Conservation (phyloP, 192 early-diverging fungal genomes). For the Coemansia aciculifera region DNA sequence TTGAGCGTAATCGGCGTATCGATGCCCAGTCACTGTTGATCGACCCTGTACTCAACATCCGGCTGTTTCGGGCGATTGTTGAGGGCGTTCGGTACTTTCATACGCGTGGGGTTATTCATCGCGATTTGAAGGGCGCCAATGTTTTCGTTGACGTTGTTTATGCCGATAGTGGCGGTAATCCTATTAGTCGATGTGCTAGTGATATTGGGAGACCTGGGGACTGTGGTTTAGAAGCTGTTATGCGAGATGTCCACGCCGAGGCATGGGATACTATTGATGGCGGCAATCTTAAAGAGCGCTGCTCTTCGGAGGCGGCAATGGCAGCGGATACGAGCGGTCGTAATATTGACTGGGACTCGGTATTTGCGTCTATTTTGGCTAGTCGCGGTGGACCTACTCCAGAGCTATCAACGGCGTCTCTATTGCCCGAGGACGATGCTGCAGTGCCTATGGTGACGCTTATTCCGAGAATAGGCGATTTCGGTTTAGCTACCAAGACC, state of each 20-base stretch:
- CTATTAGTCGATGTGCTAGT: slow-evolving; percentile 33
- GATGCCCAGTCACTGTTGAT: slow-evolving; percentile 31
- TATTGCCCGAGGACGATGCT: background rate
- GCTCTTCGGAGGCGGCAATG: slow-evolving; percentile 9
- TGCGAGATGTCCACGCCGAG: slow-evolving; percentile 26
- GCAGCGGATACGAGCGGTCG: slow-evolving; percentile 7
- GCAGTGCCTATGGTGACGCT: slow-evolving; percentile 35
- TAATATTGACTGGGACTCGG: slow-evolving; percentile 48
- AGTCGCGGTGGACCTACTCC: slow-evolving; percentile 18
- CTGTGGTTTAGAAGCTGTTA: background rate
- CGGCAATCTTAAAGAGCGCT: slow-evolving; percentile 36
- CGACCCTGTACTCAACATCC: slow-evolving; percentile 58
- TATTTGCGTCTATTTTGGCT: slow-evolving; percentile 40
- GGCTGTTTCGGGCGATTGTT: slow-evolving; percentile 73
- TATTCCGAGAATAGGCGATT: slow-evolving; percentile 82
- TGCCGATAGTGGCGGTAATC: slow-evolving; percentile 37
- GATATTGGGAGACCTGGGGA: slow-evolving; percentile 28
- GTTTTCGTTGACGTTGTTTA: slow-evolving; percentile 67
- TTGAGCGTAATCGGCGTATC: slow-evolving; percentile 63
- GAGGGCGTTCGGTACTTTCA: slow-evolving; percentile 69
- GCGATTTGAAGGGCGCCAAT: slow-evolving; percentile 89
- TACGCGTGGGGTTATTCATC: slow-evolving; percentile 62
- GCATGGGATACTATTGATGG: slow-evolving; percentile 43
- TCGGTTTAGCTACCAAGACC: slow-evolving; percentile 82
- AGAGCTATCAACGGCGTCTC: background rate